phyloP scores from a whole-genome alignment of 495 filamentous ascomycete species.

The Podospora pseudopauciseta region DNA sequence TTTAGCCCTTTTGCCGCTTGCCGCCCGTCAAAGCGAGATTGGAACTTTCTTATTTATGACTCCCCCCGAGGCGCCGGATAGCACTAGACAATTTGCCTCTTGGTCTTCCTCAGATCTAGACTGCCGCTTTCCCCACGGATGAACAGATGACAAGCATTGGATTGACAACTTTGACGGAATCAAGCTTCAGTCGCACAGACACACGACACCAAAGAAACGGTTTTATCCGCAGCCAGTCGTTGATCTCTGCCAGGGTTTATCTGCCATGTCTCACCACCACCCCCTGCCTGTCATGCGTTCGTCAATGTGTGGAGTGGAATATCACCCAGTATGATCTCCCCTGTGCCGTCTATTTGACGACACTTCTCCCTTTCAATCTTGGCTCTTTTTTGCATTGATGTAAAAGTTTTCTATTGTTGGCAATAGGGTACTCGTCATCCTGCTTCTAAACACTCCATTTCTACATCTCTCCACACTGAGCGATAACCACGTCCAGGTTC shows the following conservation, averaged over 20 bases:
- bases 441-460: not conserved
- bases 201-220: not conserved
- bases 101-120: not conserved
- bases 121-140: not conserved
- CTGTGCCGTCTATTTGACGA: not conserved
- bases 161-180: not conserved
- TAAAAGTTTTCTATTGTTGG: not conserved
- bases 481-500: slow-evolving; percentile 77
- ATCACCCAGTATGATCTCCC: not conserved
- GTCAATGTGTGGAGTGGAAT: not conserved
- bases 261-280: not conserved
- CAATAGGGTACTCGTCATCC: not conserved
- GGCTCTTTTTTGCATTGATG: slow-evolving; percentile 3
- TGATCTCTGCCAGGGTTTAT: not conserved
- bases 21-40: not conserved
- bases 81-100: not conserved
- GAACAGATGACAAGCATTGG: not conserved
- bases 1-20: not conserved
- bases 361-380: not conserved
- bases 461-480: slow-evolving; percentile 88
- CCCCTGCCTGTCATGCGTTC: not conserved
- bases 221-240: slow-evolving; percentile 3
- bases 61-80: not conserved
- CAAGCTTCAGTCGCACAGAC: not conserved
- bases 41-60: not conserved